phyloP scores from a whole-genome alignment of 2,329 filamentous ascomycete genomes.

The Pseudogymnoascus verrucosus region DNA sequence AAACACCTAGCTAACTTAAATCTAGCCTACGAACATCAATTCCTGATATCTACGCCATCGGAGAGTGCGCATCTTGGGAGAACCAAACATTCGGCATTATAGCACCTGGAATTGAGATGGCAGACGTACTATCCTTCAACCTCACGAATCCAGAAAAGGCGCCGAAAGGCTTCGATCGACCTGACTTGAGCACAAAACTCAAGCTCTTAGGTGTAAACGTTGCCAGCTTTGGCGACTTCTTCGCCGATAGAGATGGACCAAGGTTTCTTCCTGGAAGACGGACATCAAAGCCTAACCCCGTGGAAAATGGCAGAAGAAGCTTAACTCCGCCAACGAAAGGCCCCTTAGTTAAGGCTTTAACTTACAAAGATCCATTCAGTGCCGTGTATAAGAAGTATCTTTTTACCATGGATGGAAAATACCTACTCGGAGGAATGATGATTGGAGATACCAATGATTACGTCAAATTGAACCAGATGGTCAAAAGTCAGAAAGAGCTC shows the following conservation, averaged over 20 bases:
- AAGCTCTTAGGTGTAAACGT: constrained; percentile 87
- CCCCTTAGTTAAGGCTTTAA: constrained; percentile 63
- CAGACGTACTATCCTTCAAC: constrained; percentile 84
- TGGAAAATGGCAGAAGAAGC: constrained; percentile 38
- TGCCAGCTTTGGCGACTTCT: constrained; percentile 89
- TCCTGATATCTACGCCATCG: constrained; percentile 74
- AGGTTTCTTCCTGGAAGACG: constrained; percentile 60
- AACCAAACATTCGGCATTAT: constrained; percentile 83
- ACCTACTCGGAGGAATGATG: constrained; percentile 93
- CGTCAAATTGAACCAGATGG: constrained; percentile 78
- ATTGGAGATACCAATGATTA: constrained; percentile 89
- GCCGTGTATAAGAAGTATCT: constrained; percentile 91
- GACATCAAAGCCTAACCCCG: constrained; percentile 39
- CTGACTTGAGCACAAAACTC: constrained; percentile 84
- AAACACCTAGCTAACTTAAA: background rate
- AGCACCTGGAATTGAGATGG: constrained; percentile 85
- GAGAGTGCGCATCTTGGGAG: constrained; percentile 86
- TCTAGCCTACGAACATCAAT: constrained; percentile 55
- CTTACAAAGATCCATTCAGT: constrained; percentile 81
- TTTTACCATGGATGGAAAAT: constrained; percentile 83
- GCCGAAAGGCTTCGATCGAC: constrained; percentile 55
- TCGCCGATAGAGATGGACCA: constrained; percentile 78
- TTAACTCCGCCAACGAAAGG: constrained; percentile 41
- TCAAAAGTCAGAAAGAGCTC: constrained; percentile 72
- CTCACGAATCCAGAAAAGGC: constrained; percentile 68